These are phyloP conservation scores for Keithomyces neogunnii DNA, from an alignment of 2,329 filamentous ascomycete species.

Conservation along the genomic window DNA sequence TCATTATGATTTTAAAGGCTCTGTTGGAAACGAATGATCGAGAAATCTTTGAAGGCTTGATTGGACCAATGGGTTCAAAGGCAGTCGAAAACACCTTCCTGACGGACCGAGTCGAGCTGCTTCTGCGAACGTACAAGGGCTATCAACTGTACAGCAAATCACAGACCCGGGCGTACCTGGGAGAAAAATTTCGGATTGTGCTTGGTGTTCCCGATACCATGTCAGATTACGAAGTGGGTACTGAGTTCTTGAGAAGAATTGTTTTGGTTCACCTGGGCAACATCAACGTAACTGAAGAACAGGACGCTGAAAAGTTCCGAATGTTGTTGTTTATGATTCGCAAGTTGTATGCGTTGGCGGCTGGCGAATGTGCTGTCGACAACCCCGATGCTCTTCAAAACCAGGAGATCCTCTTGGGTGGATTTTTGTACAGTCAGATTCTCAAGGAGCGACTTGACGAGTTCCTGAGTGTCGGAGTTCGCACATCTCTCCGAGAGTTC, in stretches of 20 bases:
- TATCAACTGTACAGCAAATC: conserved; percentile 77
- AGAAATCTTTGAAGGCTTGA: conserved; percentile 90
- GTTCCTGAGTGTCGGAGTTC: conserved; percentile 55
- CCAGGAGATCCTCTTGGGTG: conserved; percentile 88
- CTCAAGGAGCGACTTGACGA: conserved; percentile 93
- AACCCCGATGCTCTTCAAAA: conserved; percentile 96
- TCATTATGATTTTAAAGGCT: conserved; percentile 95
- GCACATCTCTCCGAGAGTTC: conserved; percentile 47
- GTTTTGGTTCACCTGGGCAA: conserved; percentile 89
- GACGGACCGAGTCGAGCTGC: conserved; percentile 84
- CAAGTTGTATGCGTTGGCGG: conserved; percentile 88
- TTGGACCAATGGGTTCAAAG: conserved; percentile 68
- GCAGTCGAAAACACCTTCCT: conserved; percentile 84
- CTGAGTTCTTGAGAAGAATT: conserved; percentile 82
- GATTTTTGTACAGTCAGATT: conserved; percentile 90
- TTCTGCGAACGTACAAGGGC: conserved; percentile 86
- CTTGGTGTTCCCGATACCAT: conserved; percentile 76
- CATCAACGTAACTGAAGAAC: conserved; percentile 69
- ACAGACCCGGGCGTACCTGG: conserved; percentile 78
- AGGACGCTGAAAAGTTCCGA: conserved; percentile 88
- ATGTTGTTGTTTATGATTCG: conserved; percentile 93
- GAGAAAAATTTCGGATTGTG: conserved; percentile 83
- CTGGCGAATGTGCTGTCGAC: conserved; percentile 85
- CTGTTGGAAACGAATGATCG: conserved; percentile 92
- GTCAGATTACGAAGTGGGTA: conserved; percentile 81